A percentile compares a stretch with the other conserved stretches of the same genome.
phyloP scores from a whole-genome alignment of 192 early-diverging fungal species.

The Obelidium mucronatum region DNA sequence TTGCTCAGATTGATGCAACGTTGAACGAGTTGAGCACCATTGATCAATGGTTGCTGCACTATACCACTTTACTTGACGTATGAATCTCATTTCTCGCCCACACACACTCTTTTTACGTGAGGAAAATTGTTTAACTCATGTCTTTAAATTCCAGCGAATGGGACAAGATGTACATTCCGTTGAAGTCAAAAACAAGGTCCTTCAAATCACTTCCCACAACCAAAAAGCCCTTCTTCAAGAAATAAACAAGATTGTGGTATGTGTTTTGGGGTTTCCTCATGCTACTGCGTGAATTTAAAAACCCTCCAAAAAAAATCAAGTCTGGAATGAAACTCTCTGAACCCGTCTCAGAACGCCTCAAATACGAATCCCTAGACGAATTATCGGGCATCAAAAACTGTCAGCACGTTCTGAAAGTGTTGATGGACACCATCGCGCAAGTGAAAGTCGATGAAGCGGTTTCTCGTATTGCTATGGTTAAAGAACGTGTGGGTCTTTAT shows the following conservation, averaged over 20 bases:
- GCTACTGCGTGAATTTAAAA: background rate
- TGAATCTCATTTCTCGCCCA: conserved; percentile 7
- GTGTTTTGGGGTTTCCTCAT: background rate
- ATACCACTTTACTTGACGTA: conserved; percentile 87
- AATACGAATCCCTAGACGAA: conserved; percentile 55
- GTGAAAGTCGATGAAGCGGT: conserved; percentile 32
- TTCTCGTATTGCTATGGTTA: conserved; percentile 46
- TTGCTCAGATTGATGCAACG: conserved; percentile 84
- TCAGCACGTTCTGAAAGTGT: conserved; percentile 39
- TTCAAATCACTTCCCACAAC: conserved; percentile 89
- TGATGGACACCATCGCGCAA: conserved; percentile 23
- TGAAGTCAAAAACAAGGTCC: conserved; percentile 87
- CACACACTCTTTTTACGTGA: conserved; percentile 11
- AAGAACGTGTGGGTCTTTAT: conserved; percentile 48
- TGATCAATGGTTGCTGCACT: conserved; percentile 86
- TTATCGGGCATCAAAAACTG: conserved; percentile 52
- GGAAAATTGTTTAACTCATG: background rate
- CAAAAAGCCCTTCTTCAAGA: conserved; percentile 87
- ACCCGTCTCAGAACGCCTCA: conserved; percentile 23
- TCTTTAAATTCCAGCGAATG: conserved; percentile 71
- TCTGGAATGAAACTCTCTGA: conserved; percentile 14
- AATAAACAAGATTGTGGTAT: conserved; percentile 80
- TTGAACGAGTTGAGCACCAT: conserved; percentile 83
- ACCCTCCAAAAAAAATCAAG: background rate
- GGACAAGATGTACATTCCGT: conserved; percentile 96